Evolutionary conservation across 306 rosid genomes (phyloP), one percentile per base, ranked within the genome.

Genomic region (Alnus rubra): DNA sequence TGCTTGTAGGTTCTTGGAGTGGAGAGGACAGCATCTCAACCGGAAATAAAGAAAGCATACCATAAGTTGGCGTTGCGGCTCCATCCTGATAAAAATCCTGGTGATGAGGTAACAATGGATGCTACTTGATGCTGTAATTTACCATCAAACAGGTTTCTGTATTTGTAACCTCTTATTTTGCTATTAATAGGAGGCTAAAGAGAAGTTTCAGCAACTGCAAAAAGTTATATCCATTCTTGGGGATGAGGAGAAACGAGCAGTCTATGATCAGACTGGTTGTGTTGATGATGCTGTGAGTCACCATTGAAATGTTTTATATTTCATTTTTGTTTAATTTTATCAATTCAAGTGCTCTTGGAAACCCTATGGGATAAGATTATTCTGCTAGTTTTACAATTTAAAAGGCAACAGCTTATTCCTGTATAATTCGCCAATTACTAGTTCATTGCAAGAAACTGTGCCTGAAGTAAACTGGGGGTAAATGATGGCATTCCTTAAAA

Each of bases 11-110:
- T 92, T 88, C 86, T 92, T 76, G 97, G 92, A 1, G 94, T 90
- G 84, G 97, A 95, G 84, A 90, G 88, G 74, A 85, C 93, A 15
- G 97, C 98, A 1, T 76, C 97, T 72, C 97, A 95, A 53, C 97
- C 85, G 84, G 99, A 95, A 82, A 90, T 93, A 63, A 95, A 95
- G 88, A 95, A 91, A 82, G 98, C 98, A 4, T 95, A 95, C 77
- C 73, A 91, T 86, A 90, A 91, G 84, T 89, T 93, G 82, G 99
- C 99, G 2, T 82, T 95, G 87, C 86, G 90, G 53, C 90, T 93
- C n/a, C 99, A 95, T 81, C 99, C 99, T 14, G 99, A 95, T 84
- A 95, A 95, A 75, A 95, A 93, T 80, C 96, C 88, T 7, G 92
- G 88, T 14, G 90, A 93, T 74, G 96, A 93, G 97, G 98, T 95